A percentile compares a stretch with the other conserved stretches of the same genome.
Evolutionary conservation across 2,329 filamentous ascomycete species (phyloP).

Genomic region (Uncinocarpus reesii): DNA sequence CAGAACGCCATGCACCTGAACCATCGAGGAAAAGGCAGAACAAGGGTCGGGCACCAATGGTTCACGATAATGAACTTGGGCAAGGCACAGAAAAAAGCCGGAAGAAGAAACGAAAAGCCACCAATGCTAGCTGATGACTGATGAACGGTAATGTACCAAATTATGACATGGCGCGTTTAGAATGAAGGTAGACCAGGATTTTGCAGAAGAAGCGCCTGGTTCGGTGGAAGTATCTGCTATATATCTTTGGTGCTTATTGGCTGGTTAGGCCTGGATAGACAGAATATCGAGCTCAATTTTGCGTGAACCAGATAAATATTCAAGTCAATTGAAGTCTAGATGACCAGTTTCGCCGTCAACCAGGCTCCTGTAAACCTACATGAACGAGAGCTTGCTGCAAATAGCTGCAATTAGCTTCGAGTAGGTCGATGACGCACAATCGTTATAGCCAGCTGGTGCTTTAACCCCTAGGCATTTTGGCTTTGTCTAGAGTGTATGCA

Average conservation of each 20-base stretch:
- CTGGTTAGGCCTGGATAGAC: background rate
- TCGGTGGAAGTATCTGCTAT: background rate
- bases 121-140: no score
- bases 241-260: background rate
- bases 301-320: background rate
- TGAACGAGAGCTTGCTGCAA: background rate
- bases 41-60: background rate
- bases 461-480: no score
- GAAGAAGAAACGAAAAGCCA: conserved; percentile 1
- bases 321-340: background rate
- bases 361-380: conserved; percentile 3
- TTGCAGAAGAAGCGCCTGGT: background rate
- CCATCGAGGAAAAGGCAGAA: conserved; percentile 3
- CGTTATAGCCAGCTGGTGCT: no score
- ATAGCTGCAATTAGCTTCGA: background rate
- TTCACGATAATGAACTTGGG: background rate
- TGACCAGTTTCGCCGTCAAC: background rate
- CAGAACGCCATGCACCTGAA: background rate
- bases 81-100: background rate
- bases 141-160: background rate
- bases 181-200: background rate
- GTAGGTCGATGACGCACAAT: background rate
- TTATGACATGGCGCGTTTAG: background rate
- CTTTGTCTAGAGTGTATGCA: no score
- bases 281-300: background rate